Evolutionary conservation across 2,329 filamentous ascomycete genomes (phyloP).

Genomic region (Colletotrichum neosansevieriae): DNA sequence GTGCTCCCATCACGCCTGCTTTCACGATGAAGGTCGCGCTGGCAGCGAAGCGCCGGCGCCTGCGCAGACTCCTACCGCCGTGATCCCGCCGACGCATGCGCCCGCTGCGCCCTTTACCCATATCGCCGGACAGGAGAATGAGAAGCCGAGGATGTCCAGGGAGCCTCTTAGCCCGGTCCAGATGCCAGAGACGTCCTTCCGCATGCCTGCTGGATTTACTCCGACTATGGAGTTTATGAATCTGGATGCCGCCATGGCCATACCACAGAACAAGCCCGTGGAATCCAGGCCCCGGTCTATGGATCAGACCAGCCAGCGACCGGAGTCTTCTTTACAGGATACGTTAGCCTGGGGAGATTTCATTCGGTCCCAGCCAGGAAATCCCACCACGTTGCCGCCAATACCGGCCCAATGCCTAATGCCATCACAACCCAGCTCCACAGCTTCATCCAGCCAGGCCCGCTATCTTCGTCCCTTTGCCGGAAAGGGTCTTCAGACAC

Average conservation of each 20-base stretch:
- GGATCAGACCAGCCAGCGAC: slow-evolving; percentile 46
- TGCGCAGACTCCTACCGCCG: slow-evolving; percentile 18
- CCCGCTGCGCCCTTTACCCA: slow-evolving; percentile 41
- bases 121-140: slow-evolving; percentile 63
- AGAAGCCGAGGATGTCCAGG: slow-evolving; percentile 60
- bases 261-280: slow-evolving; percentile 49
- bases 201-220: slow-evolving; percentile 52
- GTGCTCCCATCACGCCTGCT: slow-evolving; percentile 74
- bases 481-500: slow-evolving; percentile 67
- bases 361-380: slow-evolving; percentile 54
- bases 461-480: slow-evolving; percentile 67
- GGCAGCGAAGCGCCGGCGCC: slow-evolving; percentile 44
- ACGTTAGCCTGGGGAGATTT: slow-evolving; percentile 65
- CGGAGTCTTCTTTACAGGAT: slow-evolving; percentile 65
- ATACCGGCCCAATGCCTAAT: slow-evolving; percentile 64
- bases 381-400: slow-evolving; percentile 54
- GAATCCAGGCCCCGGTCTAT: slow-evolving; percentile 41
- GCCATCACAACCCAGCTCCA: slow-evolving; percentile 65
- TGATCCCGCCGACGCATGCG: slow-evolving; percentile 5
- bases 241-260: slow-evolving; percentile 51
- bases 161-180: slow-evolving; percentile 65
- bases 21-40: slow-evolving; percentile 63
- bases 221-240: slow-evolving; percentile 57
- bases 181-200: slow-evolving; percentile 59
- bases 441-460: slow-evolving; percentile 62